These are phyloP conservation scores for Solanum dulcamara DNA, from an alignment of 257 asterid species.

Conservation along the genomic window DNA sequence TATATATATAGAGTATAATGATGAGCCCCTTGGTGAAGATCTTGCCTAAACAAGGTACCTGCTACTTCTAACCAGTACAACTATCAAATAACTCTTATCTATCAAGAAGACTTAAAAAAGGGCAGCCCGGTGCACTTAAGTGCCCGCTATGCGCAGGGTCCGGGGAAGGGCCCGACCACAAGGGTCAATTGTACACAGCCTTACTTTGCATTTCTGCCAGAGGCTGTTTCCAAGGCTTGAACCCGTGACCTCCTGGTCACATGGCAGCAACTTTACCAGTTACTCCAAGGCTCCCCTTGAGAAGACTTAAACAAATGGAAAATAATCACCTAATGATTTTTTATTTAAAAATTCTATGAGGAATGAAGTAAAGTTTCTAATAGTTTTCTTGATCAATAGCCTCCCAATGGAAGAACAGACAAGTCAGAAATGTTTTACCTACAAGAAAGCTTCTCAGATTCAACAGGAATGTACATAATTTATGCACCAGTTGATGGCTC, in stretches of 20 bases:
- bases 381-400: conserved; percentile 5
- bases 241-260: no score
- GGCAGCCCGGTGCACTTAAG: no score
- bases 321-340: background rate
- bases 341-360: background rate
- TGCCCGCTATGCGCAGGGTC: no score
- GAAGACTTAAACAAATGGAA: background rate
- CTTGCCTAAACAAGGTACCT: background rate
- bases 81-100: background rate
- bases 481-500: conserved; percentile 32
- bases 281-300: no score
- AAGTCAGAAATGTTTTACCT: conserved; percentile 16
- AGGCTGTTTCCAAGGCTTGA: no score
- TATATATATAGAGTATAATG: no score
- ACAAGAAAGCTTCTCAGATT: conserved; percentile 38
- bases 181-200: no score
- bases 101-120: no score
- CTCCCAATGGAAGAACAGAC: background rate
- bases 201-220: no score
- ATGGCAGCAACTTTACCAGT: no score
- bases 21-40: background rate
- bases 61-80: background rate
- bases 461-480: conserved; percentile 19
- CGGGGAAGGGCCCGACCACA: no score
- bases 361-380: background rate